Evolutionary conservation across 1,139 yeast genomes (phyloP).

Genomic region (Kodamaea alishanica): DNA sequence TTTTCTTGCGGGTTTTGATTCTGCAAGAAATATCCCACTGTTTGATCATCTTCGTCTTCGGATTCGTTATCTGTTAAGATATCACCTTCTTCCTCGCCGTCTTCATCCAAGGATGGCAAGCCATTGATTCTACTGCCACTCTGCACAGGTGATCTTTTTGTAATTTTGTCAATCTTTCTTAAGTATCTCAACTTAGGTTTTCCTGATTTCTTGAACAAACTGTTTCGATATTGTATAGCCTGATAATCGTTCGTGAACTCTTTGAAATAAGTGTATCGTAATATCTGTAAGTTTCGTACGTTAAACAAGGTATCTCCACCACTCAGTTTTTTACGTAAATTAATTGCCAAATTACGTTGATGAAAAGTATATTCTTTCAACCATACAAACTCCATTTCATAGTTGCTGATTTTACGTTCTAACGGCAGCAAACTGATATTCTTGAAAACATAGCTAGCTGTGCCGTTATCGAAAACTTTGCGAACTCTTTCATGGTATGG

Average conservation of each 20-base stretch:
- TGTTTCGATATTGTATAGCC: constrained; percentile 10
- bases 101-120: constrained; percentile 5
- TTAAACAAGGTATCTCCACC: constrained; percentile 17
- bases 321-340: constrained; percentile 13
- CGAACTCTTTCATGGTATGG: constrained; percentile 10
- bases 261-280: constrained; percentile 28
- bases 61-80: constrained; percentile 7
- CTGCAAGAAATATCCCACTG: constrained; percentile 6
- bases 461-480: constrained; percentile 16
- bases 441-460: constrained; percentile 13
- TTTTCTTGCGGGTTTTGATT: neutral
- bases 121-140: constrained; percentile 1
- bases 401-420: constrained; percentile 18
- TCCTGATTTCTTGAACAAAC: constrained; percentile 8
- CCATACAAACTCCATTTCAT: constrained; percentile 14
- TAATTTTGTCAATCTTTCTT: constrained; percentile 14
- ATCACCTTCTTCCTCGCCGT: constrained; percentile 6
- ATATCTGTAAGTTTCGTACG: constrained; percentile 18
- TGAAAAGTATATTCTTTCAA: constrained; percentile 15
- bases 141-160: constrained; percentile 1
- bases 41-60: constrained; percentile 10
- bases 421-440: constrained; percentile 10
- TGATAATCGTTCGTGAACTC: constrained; percentile 15
- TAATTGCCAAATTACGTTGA: constrained; percentile 17
- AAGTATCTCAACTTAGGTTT: constrained; percentile 17